These are phyloP conservation scores for Tremellales sp. DNA, from an alignment of 1,284 basidiomycete species.

Conservation along the genomic window DNA sequence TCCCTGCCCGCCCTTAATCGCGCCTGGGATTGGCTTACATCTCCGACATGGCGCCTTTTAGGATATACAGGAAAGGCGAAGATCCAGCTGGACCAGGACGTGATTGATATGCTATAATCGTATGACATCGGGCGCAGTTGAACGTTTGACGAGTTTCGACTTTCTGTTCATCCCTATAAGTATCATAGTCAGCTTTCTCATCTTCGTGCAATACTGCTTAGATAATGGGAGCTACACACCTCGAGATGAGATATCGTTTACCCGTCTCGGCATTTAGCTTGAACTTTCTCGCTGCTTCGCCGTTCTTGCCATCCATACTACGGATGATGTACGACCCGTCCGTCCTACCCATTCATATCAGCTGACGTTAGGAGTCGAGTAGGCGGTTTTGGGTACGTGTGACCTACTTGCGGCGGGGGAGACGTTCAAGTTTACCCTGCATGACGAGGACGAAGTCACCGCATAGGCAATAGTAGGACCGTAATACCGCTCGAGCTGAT, in stretches of 20 bases:
- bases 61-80: constrained; percentile 44
- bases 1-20: not conserved
- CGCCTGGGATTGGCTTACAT: constrained; percentile 21
- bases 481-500: constrained; percentile 41
- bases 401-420: constrained; percentile 41
- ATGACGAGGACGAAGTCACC: constrained; percentile 49
- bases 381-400: not conserved
- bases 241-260: constrained; percentile 37
- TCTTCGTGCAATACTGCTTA: too few species aligned
- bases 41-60: constrained; percentile 47
- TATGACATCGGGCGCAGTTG: constrained; percentile 43
- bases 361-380: not conserved
- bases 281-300: constrained; percentile 44
- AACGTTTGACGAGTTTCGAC: constrained; percentile 44
- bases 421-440: constrained; percentile 43
- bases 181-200: not conserved
- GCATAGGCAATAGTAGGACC: constrained; percentile 50
- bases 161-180: constrained; percentile 14
- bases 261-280: constrained; percentile 46
- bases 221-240: constrained; percentile 20
- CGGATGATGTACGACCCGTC: constrained; percentile 46
- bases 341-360: constrained; percentile 25
- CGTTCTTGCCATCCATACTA: constrained; percentile 20
- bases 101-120: constrained; percentile 46
- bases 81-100: constrained; percentile 38